A percentile compares a stretch with the other conserved stretches of the same genome.
These are phyloP conservation scores for Aspergillus cavernicola DNA, from an alignment of 495 filamentous ascomycete genomes.

Conservation along the genomic window DNA sequence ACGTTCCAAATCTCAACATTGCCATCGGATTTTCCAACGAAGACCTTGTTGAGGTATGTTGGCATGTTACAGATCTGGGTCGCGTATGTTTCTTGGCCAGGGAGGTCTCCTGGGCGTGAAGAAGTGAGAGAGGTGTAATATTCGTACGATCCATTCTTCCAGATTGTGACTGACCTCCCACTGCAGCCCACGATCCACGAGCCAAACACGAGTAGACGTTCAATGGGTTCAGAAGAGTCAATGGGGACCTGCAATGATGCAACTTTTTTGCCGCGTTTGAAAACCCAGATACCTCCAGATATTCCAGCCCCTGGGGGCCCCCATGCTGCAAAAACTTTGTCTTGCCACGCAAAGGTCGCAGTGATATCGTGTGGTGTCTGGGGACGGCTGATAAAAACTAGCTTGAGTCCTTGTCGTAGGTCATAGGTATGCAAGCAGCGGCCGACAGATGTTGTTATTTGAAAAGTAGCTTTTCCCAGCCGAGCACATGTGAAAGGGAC, in stretches of 20 bases:
- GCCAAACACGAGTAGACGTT: conserved; percentile 77
- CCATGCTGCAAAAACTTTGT: conserved; percentile 84
- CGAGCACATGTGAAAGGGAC: conserved; percentile 87
- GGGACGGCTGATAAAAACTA: conserved; percentile 87
- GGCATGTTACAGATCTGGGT: conserved; percentile 78
- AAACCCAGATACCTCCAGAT: conserved; percentile 78
- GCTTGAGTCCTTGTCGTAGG: conserved; percentile 77
- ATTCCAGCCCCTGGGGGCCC: conserved; percentile 49
- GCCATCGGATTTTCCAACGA: conserved; percentile 82
- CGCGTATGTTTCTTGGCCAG: conserved; percentile 57
- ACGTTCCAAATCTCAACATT: conserved; percentile 96
- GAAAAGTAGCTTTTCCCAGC: conserved; percentile 89
- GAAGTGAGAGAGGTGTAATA: conserved; percentile 80
- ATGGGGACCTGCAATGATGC: conserved; percentile 64
- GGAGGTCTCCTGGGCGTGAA: conserved; percentile 34
- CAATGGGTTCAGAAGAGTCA: conserved; percentile 62
- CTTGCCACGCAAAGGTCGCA: conserved; percentile 82
- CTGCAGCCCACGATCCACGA: conserved; percentile 87
- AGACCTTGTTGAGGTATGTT: conserved; percentile 93
- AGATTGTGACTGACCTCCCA: conserved; percentile 73
- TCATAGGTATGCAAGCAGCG: conserved; percentile 92
- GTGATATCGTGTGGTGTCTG: conserved; percentile 83
- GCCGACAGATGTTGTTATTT: conserved; percentile 93
- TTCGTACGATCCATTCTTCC: conserved; percentile 79
- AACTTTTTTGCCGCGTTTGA: conserved; percentile 86